These are phyloP conservation scores for Heliamphora exappendiculata DNA, from an alignment of 148 eudicot genomes.

Conservation along the genomic window DNA sequence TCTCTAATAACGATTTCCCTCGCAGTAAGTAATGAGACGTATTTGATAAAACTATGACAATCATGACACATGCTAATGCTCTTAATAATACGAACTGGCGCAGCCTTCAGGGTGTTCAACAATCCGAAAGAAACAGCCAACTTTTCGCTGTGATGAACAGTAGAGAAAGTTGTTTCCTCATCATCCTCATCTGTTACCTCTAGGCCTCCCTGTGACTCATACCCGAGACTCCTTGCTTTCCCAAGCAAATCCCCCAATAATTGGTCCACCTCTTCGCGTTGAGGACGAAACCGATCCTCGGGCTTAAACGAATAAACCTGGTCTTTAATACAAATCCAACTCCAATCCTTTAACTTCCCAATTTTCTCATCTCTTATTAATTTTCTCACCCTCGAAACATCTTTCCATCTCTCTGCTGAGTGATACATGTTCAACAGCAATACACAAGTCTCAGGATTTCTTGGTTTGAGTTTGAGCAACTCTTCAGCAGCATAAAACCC, in stretches of 20 bases:
- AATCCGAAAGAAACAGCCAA: constrained; percentile 60
- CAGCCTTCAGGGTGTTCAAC: constrained; percentile 31
- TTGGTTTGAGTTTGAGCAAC: constrained; percentile 46
- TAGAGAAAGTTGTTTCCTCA: constrained; percentile 11
- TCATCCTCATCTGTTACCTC: constrained; percentile 23
- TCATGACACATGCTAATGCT: constrained; percentile 56
- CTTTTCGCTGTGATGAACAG: constrained; percentile 52
- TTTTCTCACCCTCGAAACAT: constrained; percentile 62
- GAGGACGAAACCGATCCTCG: constrained; percentile 16
- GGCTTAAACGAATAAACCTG: constrained; percentile 47
- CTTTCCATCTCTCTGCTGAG: constrained; percentile 58
- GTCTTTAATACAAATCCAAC: constrained; percentile 59
- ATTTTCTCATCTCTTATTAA: constrained; percentile 49
- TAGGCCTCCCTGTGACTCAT: constrained; percentile 15
- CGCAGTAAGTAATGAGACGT: constrained; percentile 35
- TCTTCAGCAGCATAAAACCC: constrained; percentile 62
- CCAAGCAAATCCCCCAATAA: constrained; percentile 32
- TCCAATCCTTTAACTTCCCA: constrained; percentile 55
- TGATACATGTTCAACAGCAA: constrained; percentile 58
- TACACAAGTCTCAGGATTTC: constrained; percentile 45
- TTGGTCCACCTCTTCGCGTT: constrained; percentile 19
- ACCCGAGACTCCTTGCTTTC: constrained; percentile 34
- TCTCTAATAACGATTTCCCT: constrained; percentile 61
- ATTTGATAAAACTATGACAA: constrained; percentile 53
- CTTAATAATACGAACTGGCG: constrained; percentile 43